Conservation (phyloP, 495 filamentous ascomycete genomes). For the Penicillium daleae region DNA sequence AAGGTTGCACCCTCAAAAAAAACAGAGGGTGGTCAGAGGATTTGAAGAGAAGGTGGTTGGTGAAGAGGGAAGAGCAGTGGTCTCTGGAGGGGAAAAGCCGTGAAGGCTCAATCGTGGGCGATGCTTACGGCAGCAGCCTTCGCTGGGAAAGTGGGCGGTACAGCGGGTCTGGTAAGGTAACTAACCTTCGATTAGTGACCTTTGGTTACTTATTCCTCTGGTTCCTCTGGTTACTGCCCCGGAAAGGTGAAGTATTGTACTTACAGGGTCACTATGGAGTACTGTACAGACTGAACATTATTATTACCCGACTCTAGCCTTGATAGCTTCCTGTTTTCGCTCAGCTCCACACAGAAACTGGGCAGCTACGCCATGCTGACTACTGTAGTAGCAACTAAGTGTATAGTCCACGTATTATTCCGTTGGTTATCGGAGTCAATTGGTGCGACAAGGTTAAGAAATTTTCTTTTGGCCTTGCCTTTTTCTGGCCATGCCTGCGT, state of each 20-base stretch:
- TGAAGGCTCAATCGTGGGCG: not conserved
- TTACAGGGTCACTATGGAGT: too few species aligned
- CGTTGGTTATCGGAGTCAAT: not conserved
- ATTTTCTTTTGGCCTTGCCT: not conserved
- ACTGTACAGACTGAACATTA: too few species aligned
- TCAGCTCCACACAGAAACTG: slow-evolving; percentile 1
- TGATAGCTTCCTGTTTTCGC: not conserved
- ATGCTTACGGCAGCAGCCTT: slow-evolving; percentile 13
- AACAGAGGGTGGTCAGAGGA: not conserved
- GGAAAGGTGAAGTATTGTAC: too few species aligned
- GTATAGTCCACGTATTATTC: too few species aligned
- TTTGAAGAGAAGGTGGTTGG: slow-evolving; percentile 1
- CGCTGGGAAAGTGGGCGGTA: too few species aligned
- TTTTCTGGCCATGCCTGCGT: not conserved
- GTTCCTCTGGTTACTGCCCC: not conserved
- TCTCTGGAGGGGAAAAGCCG: not conserved
- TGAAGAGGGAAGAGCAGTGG: not conserved
- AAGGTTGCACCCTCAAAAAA: not conserved
- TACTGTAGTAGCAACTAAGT: not conserved
- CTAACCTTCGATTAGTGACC: too few species aligned
- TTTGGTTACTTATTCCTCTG: not conserved
- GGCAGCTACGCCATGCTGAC: not conserved
- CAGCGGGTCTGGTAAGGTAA: not conserved
- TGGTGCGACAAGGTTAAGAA: not conserved
- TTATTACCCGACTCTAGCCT: not conserved